Conservation (phyloP, 208 protist genomes). For the Entamoeba moshkovskii region DNA sequence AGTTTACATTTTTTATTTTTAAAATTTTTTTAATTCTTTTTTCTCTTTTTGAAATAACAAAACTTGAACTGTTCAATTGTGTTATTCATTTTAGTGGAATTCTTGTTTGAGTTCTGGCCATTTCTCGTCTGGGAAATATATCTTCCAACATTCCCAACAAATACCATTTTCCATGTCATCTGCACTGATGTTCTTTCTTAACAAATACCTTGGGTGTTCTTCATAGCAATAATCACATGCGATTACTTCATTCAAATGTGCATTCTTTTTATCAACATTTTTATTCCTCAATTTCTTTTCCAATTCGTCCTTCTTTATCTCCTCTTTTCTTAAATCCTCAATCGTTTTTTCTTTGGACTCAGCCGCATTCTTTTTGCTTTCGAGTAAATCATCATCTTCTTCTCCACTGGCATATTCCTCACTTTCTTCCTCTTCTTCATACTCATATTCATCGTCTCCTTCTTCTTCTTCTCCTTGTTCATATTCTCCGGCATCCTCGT, state of each 20-base stretch:
- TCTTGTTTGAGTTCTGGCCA: no score
- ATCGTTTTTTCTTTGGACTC: background rate
- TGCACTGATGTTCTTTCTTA: background rate
- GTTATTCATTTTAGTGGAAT: no score
- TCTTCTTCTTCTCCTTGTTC: background rate
- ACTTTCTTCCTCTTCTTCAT: background rate
- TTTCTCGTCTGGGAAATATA: background rate
- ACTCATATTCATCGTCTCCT: background rate
- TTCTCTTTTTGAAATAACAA: background rate
- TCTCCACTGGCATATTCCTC: background rate
- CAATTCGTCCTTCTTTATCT: background rate
- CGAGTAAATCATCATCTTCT: background rate
- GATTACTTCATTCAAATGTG: background rate
- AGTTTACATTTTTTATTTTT: background rate
- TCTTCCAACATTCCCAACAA: background rate
- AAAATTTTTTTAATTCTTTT: background rate
- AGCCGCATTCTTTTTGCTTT: background rate
- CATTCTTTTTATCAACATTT: background rate
- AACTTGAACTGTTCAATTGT: no score
- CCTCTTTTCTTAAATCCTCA: background rate
- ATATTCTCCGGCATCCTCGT: background rate
- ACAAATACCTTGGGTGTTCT: background rate
- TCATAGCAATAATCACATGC: background rate
- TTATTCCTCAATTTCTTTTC: background rate
- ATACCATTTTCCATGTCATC: background rate